phyloP scores from a whole-genome alignment of 2,329 filamentous ascomycete species.

The Eurotiales sp. region DNA sequence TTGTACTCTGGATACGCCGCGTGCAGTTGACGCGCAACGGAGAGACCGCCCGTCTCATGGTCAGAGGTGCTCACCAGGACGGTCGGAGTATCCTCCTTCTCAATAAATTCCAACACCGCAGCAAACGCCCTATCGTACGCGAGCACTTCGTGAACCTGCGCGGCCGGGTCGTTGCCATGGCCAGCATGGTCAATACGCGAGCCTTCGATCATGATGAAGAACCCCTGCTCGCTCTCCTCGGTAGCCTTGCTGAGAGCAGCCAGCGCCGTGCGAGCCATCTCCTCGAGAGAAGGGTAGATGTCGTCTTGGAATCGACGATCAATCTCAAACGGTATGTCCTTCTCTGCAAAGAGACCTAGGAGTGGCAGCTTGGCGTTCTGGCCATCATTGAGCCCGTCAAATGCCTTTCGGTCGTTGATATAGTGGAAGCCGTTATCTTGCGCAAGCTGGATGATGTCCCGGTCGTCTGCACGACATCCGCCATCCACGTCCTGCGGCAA shows the following conservation, averaged over 20 bases:
- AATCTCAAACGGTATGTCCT: conserved; percentile 88
- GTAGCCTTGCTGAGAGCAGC: conserved; percentile 77
- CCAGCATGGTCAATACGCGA: conserved; percentile 95
- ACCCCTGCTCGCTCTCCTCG: conserved; percentile 78
- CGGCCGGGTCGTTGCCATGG: conserved; percentile 76
- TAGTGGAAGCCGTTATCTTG: conserved; percentile 79
- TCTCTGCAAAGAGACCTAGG: conserved; percentile 76
- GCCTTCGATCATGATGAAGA: conserved; percentile 98
- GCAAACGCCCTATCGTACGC: conserved; percentile 87
- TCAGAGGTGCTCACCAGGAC: conserved; percentile 88
- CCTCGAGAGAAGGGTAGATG: conserved; percentile 80
- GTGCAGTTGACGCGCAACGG: conserved; percentile 70
- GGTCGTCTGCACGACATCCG: conserved; percentile 76
- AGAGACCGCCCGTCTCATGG: conserved; percentile 90
- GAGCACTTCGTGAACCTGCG: conserved; percentile 87
- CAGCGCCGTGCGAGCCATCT: conserved; percentile 84
- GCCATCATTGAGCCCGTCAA: conserved; percentile 69
- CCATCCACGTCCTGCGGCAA: conserved; percentile 73
- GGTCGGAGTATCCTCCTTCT: conserved; percentile 65
- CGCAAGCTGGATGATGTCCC: conserved; percentile 71
- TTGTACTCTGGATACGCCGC: conserved; percentile 62
- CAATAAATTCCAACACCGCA: conserved; percentile 78
- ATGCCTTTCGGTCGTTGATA: conserved; percentile 65
- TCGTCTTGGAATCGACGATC: conserved; percentile 77
- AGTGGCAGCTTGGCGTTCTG: conserved; percentile 70